Evolutionary conservation across 2,329 filamentous ascomycete species (phyloP), one percentile per base, ranked within the genome.

Genomic region (Xylariomycetidae sp.): DNA sequence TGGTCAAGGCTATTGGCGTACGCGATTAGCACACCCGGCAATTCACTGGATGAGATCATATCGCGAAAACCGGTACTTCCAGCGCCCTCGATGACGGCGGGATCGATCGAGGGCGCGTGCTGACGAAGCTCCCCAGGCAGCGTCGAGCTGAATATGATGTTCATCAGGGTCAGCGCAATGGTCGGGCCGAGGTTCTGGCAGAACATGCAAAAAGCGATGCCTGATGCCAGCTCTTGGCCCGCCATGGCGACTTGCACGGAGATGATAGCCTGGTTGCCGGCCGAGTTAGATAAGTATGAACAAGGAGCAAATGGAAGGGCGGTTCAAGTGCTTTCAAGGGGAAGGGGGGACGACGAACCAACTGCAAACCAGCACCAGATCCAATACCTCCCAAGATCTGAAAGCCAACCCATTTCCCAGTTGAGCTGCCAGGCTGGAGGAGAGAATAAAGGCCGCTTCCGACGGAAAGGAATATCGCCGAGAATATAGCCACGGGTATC

Each of bases 1-100:
- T 45, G 39, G 34, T 58, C 51, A 12, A 63, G 49, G 8, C 57
- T 57, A 19, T 54, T 51, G 1, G 56, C 50, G 37, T 71, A 71
- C 2, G 67, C 61, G 13, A 42, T 26, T 8, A 69, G 37, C 3
- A 67, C 62, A 10, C 56, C 56, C 0, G 46, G 40, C 1, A 70
- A 38, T 26, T 59, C 46, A 5, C 42, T 38, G 5, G 37, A 20
- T 3, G 48, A 26, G 0, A 69, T 51, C 16, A 60, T 44, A 0
- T 42, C 40, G 8, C 56, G 37, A n/a, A 40, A 44, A 7, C 54
- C 44, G 10, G 57, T 50, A 6, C 48, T 53, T 6, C 40, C 36
- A 4, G 49, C 53, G 26, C 50, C 53, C 16, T 47, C 44, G n/a
- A 54, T 53, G 4, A 54, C 54, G 6, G 38, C 45, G 9, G 54